A percentile compares a stretch with the other conserved stretches of the same genome.
These are phyloP conservation scores for Sclerotinia subarctica DNA, from an alignment of 2,329 filamentous ascomycete genomes.

Conservation along the genomic window DNA sequence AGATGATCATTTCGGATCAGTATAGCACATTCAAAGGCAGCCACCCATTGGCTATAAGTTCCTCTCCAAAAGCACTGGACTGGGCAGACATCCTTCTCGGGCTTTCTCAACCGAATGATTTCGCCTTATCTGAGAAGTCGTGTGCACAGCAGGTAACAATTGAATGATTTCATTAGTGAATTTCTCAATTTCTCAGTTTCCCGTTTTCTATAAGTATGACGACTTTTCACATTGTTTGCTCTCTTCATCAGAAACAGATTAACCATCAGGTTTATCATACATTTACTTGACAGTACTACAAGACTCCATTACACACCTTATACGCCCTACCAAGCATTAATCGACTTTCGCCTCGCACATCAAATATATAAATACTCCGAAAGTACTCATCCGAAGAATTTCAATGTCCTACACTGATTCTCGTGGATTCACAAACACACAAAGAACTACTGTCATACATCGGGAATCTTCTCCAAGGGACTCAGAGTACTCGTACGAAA, in stretches of 20 bases:
- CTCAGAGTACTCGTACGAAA: constrained; percentile 2
- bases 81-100: neutral
- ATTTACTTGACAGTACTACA: neutral
- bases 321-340: neutral
- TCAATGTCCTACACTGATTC: constrained; percentile 12
- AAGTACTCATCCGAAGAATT: neutral
- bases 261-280: neutral
- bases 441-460: neutral
- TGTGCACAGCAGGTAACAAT: constrained; percentile 1
- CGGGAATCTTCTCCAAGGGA: constrained; percentile 3
- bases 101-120: neutral
- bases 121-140: neutral
- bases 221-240: constrained; percentile 6
- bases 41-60: constrained; percentile 4
- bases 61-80: neutral
- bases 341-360: neutral
- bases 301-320: neutral
- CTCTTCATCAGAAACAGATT: constrained; percentile 7
- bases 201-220: constrained; percentile 4
- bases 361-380: constrained; percentile 2
- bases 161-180: constrained; percentile 1
- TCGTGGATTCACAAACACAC: constrained; percentile 11
- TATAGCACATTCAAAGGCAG: neutral
- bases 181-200: constrained; percentile 9
- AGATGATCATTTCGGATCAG: neutral